These are phyloP conservation scores for Peronospora farinosa DNA, from an alignment of 352 stramenopile genomes.

Conservation along the genomic window DNA sequence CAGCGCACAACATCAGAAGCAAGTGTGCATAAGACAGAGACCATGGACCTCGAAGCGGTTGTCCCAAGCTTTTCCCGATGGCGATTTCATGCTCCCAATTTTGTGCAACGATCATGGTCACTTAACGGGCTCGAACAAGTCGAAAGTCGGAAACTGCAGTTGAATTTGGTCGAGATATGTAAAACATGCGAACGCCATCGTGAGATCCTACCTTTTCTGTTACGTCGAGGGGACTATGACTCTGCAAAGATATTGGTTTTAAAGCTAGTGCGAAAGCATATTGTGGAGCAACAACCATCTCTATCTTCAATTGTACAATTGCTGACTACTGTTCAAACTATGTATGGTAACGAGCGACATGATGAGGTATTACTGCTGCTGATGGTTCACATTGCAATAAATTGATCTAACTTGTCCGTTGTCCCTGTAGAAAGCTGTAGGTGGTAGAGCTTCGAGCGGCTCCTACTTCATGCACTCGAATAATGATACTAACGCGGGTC, in stretches of 20 bases:
- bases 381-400: background rate
- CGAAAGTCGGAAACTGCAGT: constrained; percentile 58
- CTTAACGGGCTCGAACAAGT: constrained; percentile 30
- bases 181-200: constrained; percentile 51
- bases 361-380: constrained; percentile 22
- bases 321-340: constrained; percentile 42
- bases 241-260: constrained; percentile 47
- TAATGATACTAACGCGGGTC: constrained; percentile 1
- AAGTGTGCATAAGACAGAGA: constrained; percentile 28
- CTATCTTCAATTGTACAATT: constrained; percentile 32
- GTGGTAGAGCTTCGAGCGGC: background rate
- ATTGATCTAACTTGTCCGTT: constrained; percentile 5
- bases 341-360: constrained; percentile 29
- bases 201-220: constrained; percentile 63
- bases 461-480: background rate
- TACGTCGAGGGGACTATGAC: constrained; percentile 44
- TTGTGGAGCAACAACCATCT: constrained; percentile 46
- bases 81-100: constrained; percentile 57
- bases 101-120: constrained; percentile 45
- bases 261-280: constrained; percentile 41
- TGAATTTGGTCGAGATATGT: constrained; percentile 56
- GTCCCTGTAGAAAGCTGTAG: constrained; percentile 8
- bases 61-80: constrained; percentile 39
- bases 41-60: constrained; percentile 24
- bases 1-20: constrained; percentile 30